Base-by-base conservation (phyloP, 768 basidiomycete genomes). In the Crucibulum laeve region DNA sequence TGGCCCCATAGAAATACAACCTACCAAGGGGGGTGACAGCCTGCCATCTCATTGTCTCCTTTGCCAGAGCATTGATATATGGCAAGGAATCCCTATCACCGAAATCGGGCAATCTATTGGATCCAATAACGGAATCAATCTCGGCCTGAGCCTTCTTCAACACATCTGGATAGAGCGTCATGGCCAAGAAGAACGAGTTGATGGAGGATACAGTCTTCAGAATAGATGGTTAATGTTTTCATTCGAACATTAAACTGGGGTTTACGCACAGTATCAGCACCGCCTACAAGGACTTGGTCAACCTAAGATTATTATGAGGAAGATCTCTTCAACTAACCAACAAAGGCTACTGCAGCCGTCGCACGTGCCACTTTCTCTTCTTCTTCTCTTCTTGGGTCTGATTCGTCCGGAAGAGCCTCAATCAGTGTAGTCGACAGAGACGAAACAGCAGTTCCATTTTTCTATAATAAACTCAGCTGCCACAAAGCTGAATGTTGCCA, bases 81-180 rank as follows among this genome's bases (percentile, higher is more conserved):
- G 65, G 68, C 7, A 76, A 53, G 19, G 44, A 43, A 6, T 43
- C 43, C 28, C 57, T 38, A 42, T 72, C 70, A 4, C 50, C 46
- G 22, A 67, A 61, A 7, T 56, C 55, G 1, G 71, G 74, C 3
- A 73, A 49, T 4, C 69, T 57, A 21, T 55, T 58, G 5, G 35
- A 19, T 10, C 64, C 64, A 8, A 73, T 51, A 6, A 74, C 59
- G 0, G 37, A 25, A 47, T 74, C 73, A 13, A 76, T 53, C 49
- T 76, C 71, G 7, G 52, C 57, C 43, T 73, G 74, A 0, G 68
- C 72, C 30, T 51, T 62, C 15, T 41, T 47, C 45, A 64, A 65
- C 14, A 54, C 53, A 10, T 64, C 60, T 1, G 70, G 71, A 45
- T 69, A 53, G 10, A 64, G 44, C 4, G 63, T 52, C 63, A 75